Evolutionary conservation across 164 flowering plant genomes (phyloP).

Genomic region (Echeveria elegans): DNA sequence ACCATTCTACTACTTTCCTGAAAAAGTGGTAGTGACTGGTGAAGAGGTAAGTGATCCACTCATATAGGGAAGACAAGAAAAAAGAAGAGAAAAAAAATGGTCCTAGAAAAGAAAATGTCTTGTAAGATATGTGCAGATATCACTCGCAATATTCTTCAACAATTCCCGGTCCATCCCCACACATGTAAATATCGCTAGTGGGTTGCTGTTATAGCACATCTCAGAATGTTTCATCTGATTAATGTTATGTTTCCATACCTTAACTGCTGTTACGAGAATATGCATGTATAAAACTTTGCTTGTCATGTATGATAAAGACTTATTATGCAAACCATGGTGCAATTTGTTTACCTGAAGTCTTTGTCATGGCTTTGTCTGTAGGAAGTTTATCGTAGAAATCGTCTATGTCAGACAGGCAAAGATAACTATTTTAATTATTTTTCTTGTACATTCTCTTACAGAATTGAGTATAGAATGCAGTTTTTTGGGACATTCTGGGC

Average conservation of each 20-base stretch:
- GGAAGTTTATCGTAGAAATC: background rate
- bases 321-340: background rate
- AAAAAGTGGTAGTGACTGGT: constrained; percentile 4
- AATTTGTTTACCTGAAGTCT: background rate
- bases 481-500: background rate
- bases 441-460: background rate
- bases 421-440: background rate
- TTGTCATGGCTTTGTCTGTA: background rate
- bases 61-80: background rate
- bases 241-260: background rate
- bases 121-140: too few relatives aligned
- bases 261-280: background rate
- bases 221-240: background rate
- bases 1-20: background rate
- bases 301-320: background rate
- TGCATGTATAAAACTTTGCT: background rate
- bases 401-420: background rate
- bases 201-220: background rate
- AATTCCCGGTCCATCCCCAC: constrained; percentile 1
- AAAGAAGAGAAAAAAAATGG: background rate
- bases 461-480: background rate
- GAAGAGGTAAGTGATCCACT: constrained; percentile 3
- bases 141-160: too few relatives aligned
- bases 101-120: background rate
- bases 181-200: background rate